These are phyloP conservation scores for Amanita pseudoporphyria DNA, from an alignment of 768 basidiomycete species.

Conservation along the genomic window DNA sequence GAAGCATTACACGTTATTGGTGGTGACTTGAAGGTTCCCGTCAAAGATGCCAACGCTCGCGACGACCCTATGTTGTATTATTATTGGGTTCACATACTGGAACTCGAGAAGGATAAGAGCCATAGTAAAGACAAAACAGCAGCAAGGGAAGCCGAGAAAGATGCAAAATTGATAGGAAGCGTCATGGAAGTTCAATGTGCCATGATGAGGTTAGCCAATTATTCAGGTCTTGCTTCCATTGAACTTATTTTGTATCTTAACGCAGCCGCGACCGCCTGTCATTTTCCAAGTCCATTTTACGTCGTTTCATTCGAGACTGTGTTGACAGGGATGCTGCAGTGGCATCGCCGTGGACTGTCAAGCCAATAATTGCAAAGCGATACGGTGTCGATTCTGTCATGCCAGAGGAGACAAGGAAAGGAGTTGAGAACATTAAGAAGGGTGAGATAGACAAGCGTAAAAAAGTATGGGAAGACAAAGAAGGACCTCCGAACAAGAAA, in stretches of 20 bases:
- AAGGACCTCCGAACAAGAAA: slow-evolving; percentile 72
- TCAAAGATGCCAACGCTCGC: slow-evolving; percentile 55
- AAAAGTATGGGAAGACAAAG: slow-evolving; percentile 84
- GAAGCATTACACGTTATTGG: slow-evolving; percentile 61
- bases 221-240: slow-evolving; percentile 4
- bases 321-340: slow-evolving; percentile 88
- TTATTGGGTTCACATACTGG: slow-evolving; percentile 83
- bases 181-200: slow-evolving; percentile 76
- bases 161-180: slow-evolving; percentile 62
- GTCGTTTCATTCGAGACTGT: slow-evolving; percentile 93
- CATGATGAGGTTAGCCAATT: slow-evolving; percentile 58
- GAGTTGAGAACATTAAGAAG: slow-evolving; percentile 73
- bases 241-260: slow-evolving; percentile 3
- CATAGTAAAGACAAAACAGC: slow-evolving; percentile 48
- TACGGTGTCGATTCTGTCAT: slow-evolving; percentile 82
- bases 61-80: slow-evolving; percentile 81
- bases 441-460: slow-evolving; percentile 90
- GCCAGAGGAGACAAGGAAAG: slow-evolving; percentile 75
- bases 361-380: slow-evolving; percentile 69
- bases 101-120: slow-evolving; percentile 62
- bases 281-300: slow-evolving; percentile 95
- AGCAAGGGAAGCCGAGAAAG: slow-evolving; percentile 42
- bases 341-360: slow-evolving; percentile 94
- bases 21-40: slow-evolving; percentile 66
- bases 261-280: slow-evolving; percentile 86